phyloP scores from a whole-genome alignment of 75 land plant species.

The Picea sitchensis region DNA sequence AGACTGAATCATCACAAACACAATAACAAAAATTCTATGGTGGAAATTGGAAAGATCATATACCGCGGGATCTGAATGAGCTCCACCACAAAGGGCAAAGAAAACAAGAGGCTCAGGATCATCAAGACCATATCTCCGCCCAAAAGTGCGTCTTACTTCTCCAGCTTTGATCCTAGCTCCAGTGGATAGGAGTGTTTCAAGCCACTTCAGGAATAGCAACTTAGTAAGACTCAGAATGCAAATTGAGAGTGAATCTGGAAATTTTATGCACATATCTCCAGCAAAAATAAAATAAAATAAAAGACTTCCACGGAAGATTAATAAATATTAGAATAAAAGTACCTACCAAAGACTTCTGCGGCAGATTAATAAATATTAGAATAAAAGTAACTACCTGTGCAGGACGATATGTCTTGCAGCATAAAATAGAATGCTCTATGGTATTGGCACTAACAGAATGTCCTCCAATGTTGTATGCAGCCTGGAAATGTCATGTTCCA shows the following conservation, averaged over 20 bases:
- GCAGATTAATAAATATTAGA: too few species aligned
- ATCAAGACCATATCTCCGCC: constrained; percentile 47
- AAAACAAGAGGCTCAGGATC: constrained; percentile 56
- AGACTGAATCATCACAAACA: background rate
- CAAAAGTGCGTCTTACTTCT: constrained; percentile 46
- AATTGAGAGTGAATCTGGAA: too few species aligned
- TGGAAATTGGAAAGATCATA: background rate
- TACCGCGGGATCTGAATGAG: constrained; percentile 84
- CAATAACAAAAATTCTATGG: background rate
- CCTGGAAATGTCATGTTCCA: constrained; percentile 45
- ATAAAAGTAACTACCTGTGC: constrained; percentile 48
- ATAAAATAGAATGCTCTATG: constrained; percentile 74
- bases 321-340: background rate
- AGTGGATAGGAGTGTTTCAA: constrained; percentile 67
- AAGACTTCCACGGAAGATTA: background rate
- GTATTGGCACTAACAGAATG: constrained; percentile 71
- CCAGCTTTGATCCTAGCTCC: constrained; percentile 68
- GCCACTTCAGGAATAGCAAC: constrained; percentile 50
- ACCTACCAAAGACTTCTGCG: constrained; percentile 29
- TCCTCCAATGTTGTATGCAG: constrained; percentile 89
- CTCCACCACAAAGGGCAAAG: constrained; percentile 79
- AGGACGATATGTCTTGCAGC: constrained; percentile 60
- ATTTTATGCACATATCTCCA: too few species aligned
- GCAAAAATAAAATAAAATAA: background rate
- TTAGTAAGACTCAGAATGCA: background rate